These are phyloP conservation scores for Fusarium bulbicola DNA, from an alignment of 2,329 filamentous ascomycete genomes.

Conservation along the genomic window DNA sequence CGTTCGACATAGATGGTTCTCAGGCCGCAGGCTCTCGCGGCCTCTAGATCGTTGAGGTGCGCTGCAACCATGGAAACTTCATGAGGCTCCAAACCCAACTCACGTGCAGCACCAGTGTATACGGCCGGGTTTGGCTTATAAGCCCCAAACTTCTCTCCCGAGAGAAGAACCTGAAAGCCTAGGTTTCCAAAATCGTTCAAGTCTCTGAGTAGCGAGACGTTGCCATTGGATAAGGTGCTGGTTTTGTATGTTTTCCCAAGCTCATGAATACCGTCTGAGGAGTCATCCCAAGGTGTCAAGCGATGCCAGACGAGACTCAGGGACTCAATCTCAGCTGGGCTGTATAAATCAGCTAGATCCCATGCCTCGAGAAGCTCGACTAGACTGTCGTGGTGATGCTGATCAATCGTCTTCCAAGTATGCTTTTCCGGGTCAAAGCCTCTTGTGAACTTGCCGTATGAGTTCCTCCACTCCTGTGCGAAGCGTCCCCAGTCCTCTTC, in stretches of 20 bases:
- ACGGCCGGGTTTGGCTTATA: constrained; percentile 78
- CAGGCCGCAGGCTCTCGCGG: constrained; percentile 71
- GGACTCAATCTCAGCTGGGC: constrained; percentile 67
- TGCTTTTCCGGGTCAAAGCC: constrained; percentile 58
- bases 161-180: constrained; percentile 70
- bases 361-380: constrained; percentile 64
- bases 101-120: constrained; percentile 73
- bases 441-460: constrained; percentile 69
- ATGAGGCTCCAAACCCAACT: constrained; percentile 63
- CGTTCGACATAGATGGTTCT: constrained; percentile 80
- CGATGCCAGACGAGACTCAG: constrained; percentile 78
- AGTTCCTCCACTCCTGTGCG: constrained; percentile 74
- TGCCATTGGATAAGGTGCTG: constrained; percentile 79
- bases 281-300: constrained; percentile 75
- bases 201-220: constrained; percentile 71
- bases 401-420: constrained; percentile 75
- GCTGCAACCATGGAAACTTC: constrained; percentile 82
- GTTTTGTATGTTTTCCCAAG: constrained; percentile 64
- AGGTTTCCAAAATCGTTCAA: constrained; percentile 67
- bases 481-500: constrained; percentile 69
- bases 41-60: constrained; percentile 74
- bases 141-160: constrained; percentile 74
- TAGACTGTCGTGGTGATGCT: constrained; percentile 74
- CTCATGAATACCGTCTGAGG: constrained; percentile 61
- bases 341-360: constrained; percentile 67